Evolutionary conservation across 345 rosid genomes (phyloP).

Genomic region (Gossypium raimondii): DNA sequence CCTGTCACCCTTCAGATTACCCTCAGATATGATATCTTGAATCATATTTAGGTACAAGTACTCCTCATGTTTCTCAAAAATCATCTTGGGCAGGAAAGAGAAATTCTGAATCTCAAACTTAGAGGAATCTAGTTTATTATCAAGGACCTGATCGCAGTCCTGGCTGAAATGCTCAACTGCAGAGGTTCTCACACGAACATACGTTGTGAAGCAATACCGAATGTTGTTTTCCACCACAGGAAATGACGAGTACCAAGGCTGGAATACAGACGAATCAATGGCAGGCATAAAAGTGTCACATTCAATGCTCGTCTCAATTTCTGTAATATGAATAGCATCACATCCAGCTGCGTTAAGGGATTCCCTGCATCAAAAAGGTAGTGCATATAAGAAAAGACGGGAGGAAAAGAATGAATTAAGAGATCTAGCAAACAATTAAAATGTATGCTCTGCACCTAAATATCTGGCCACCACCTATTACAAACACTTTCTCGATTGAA

Average conservation of each 20-base stretch:
- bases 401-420: neutral
- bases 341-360: slow-evolving; percentile 70
- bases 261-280: slow-evolving; percentile 60
- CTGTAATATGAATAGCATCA: slow-evolving; percentile 85
- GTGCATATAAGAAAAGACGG: neutral
- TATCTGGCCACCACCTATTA: slow-evolving; percentile 83
- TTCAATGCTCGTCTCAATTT: slow-evolving; percentile 63
- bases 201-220: slow-evolving; percentile 57
- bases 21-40: slow-evolving; percentile 57
- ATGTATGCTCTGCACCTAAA: slow-evolving; percentile 43
- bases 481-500: slow-evolving; percentile 90
- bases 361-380: slow-evolving; percentile 50
- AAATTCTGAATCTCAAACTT: slow-evolving; percentile 56
- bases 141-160: slow-evolving; percentile 27
- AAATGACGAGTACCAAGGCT: slow-evolving; percentile 83
- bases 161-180: slow-evolving; percentile 29
- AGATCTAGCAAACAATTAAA: neutral
- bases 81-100: slow-evolving; percentile 66
- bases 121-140: slow-evolving; percentile 26
- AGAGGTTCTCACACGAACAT: slow-evolving; percentile 67
- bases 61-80: slow-evolving; percentile 78
- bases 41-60: slow-evolving; percentile 61
- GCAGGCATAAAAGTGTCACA: slow-evolving; percentile 90
- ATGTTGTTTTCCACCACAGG: slow-evolving; percentile 63
- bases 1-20: slow-evolving; percentile 61